Evolutionary conservation across 192 early-diverging fungal genomes (phyloP), one percentile per base, ranked within the genome.

Genomic region (Coemansia asiatica): DNA sequence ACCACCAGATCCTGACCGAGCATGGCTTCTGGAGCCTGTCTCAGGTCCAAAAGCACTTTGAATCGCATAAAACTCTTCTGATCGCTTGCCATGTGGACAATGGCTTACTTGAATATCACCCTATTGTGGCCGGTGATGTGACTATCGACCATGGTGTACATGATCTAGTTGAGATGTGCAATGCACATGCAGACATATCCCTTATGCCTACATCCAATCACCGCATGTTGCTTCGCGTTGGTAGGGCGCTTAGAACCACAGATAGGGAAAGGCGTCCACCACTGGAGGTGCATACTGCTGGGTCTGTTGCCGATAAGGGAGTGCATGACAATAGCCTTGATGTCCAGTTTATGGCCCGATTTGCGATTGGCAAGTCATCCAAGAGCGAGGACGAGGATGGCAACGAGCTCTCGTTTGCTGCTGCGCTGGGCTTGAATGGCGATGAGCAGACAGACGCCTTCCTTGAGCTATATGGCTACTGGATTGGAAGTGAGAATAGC

Each of bases 381-480:
- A 29, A 46, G 35, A 25, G 4, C n/a, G 46, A 33, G 22, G 60
- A 12, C 2, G 31, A n/a, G 3, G 16, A 21, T 16, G 33, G 29
- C 16, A 35, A 16, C 8, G 8, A 55, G 33, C 60, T 68, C 58
- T 62, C 61, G 12, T 72, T 77, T 55, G 61, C 56, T 16, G 38
- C 31, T 0, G 56, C 28, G 38, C 70, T 77, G 56, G 66, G 70
- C 7, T 47, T 77, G 26, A 13, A 36, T 10, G 68, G 66, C n/a
- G 53, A 49, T 13, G 53, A 62, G 47, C 27, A 65, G 28, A 26
- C 40, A 1, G 53, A 44, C 15, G 69, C 75, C 13, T 77, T 77
- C 51, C 54, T 77, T 48, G 66, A 71, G 67, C 60, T 77, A 22
- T 77, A 72, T 38, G 75, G 75, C 1, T 72, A 64, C 53, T 77